Evolutionary conservation across 352 stramenopile species (phyloP), one percentile per base, ranked within the genome.

Genomic region (Pythium chondricola): DNA sequence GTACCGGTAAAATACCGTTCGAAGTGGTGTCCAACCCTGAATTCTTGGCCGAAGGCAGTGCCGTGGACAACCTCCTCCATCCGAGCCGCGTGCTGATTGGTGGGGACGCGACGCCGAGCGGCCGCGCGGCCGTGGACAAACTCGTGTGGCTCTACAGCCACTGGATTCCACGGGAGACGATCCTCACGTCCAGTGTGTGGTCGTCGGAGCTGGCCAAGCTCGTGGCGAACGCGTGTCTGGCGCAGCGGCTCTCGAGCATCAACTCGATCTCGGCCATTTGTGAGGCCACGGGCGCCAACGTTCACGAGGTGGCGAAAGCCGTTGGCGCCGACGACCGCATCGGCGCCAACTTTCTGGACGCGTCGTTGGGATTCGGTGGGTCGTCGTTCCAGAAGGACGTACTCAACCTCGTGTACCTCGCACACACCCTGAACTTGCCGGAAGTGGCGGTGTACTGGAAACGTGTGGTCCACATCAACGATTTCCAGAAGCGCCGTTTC

Each of bases 311-410:
- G 27, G 96, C 95, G 14, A 79, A 93, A 50, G 97, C 97, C 4
- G 88, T 99, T 14, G 97, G 97, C 30, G 97, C 95, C 18, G 97
- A 99, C 66, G 87, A 95, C 44, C 96, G 97, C 59, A 99, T 99
- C 56, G 97, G 97, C 47, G 79, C 70, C 61, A 93, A 96, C 46
- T 99, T 99, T 74, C 83, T 99, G 18, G 94, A 98, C 65, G 89
- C 95, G 43, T 99, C 93, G 1, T 95, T 99, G 38, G 97, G 97
- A 40, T 99, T 99, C 69, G 97, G 97, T 47, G 97, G 97, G 54
- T 98, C 90, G 3, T 99, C 95, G 73, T 99, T 99, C 83, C 95
- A 99, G 71, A 99, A 99, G 70, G 97, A 99, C 69, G 98, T 99
- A 46, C 74, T 99, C 7, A 99, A 99, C 75, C 71, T 99, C 16